Conservation (phyloP, 306 rosid species). For the Ceratonia siliqua region DNA sequence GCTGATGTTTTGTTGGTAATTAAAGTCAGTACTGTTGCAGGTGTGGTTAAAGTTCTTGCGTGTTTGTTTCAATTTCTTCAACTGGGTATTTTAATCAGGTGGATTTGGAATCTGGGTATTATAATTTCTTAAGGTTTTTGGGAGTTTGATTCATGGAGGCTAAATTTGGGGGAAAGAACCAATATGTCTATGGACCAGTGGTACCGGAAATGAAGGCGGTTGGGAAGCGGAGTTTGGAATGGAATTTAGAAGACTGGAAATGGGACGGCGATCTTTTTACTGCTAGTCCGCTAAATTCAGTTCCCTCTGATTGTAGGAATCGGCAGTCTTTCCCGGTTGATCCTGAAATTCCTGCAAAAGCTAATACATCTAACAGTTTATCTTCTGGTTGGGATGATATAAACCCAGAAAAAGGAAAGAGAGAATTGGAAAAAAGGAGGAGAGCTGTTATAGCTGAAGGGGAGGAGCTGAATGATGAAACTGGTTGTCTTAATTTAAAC, state of each 20-base stretch:
- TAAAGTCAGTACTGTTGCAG: slow-evolving; percentile 21
- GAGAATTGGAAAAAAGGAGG: slow-evolving; percentile 75
- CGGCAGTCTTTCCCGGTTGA: slow-evolving; percentile 59
- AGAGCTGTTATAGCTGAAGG: slow-evolving; percentile 49
- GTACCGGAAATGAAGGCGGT: slow-evolving; percentile 55
- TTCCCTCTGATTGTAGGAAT: slow-evolving; percentile 58
- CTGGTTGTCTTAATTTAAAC: slow-evolving; percentile 58
- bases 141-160: slow-evolving; percentile 59
- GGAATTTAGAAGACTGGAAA: slow-evolving; percentile 86
- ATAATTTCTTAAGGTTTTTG: slow-evolving; percentile 7
- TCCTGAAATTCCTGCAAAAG: slow-evolving; percentile 48
- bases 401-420: slow-evolving; percentile 49
- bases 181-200: slow-evolving; percentile 45
- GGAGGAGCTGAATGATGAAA: slow-evolving; percentile 54
- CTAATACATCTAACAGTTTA: slow-evolving; percentile 53
- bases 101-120: slow-evolving; percentile 46
- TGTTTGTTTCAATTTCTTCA: slow-evolving; percentile 24
- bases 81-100: slow-evolving; percentile 27
- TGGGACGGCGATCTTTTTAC: slow-evolving; percentile 86
- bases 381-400: slow-evolving; percentile 55
- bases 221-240: slow-evolving; percentile 68
- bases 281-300: slow-evolving; percentile 61
- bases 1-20: slow-evolving; percentile 5
- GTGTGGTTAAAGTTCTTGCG: slow-evolving; percentile 28
- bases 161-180: slow-evolving; percentile 53